Evolutionary conservation across 2,329 filamentous ascomycete species (phyloP).

Genomic region (Scytalidium lignicola): DNA sequence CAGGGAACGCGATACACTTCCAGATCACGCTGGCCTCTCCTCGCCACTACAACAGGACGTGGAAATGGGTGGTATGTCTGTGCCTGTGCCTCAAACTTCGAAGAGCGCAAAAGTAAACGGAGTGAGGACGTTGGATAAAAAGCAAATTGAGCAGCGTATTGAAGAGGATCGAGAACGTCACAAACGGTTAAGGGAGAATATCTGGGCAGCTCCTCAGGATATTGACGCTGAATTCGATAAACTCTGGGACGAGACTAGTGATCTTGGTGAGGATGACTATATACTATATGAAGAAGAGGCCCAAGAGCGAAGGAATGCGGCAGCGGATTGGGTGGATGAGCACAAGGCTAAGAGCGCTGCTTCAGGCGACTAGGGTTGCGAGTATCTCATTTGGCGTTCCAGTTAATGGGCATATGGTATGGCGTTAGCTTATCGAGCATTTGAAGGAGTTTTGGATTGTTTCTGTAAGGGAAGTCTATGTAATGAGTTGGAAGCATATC

Average conservation of each 20-base stretch:
- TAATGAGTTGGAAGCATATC: neutral
- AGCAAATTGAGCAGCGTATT: conserved; percentile 90
- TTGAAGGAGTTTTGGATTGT: neutral
- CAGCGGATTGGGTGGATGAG: conserved; percentile 23
- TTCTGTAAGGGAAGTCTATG: neutral
- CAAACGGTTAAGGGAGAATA: conserved; percentile 84
- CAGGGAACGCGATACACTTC: conserved; percentile 52
- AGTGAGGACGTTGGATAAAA: conserved; percentile 61
- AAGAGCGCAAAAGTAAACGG: neutral
- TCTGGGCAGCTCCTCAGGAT: conserved; percentile 76
- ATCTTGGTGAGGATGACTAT: conserved; percentile 83
- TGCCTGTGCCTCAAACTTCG: conserved; percentile 6
- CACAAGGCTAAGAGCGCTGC: neutral
- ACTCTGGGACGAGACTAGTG: conserved; percentile 83
- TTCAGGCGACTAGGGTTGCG: neutral
- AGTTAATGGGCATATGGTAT: neutral
- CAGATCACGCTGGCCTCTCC: conserved; percentile 16
- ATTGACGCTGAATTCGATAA: conserved; percentile 63
- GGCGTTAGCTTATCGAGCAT: neutral
- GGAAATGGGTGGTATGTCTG: conserved; percentile 13
- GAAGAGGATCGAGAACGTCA: conserved; percentile 95
- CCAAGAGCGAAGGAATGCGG: conserved; percentile 19
- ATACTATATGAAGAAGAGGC: conserved; percentile 70
- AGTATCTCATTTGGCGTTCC: neutral
- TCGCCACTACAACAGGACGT: conserved; percentile 18